Evolutionary conservation across 345 rosid genomes (phyloP).

Genomic region (Lumnitzera littorea): DNA sequence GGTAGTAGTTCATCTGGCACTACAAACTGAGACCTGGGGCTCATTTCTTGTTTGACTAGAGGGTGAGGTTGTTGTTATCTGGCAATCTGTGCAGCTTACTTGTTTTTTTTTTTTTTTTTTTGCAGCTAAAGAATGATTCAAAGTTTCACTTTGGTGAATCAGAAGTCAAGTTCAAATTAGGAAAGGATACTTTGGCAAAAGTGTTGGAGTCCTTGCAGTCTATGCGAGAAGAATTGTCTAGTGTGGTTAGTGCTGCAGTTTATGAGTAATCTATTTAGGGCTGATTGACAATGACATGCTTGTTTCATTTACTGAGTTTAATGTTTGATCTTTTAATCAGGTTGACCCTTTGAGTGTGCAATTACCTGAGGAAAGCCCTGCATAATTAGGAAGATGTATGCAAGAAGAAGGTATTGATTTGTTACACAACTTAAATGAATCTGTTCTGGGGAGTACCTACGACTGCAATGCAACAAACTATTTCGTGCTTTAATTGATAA

Average conservation of each 20-base stretch:
- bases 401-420: not conserved
- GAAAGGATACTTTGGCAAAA: conserved; percentile 34
- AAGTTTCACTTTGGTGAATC: conserved; percentile 28
- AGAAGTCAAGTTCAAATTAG: conserved; percentile 40
- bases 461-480: no score
- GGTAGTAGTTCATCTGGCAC: not conserved
- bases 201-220: conserved; percentile 35
- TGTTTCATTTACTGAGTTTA: not conserved
- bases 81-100: not conserved
- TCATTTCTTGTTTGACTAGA: not conserved
- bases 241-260: conserved; percentile 21
- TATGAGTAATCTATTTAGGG: not conserved
- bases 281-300: not conserved
- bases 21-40: no score
- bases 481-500: no score
- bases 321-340: conserved; percentile 5
- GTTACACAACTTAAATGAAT: no score
- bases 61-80: not conserved
- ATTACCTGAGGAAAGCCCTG: not conserved
- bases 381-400: not conserved
- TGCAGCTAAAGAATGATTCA: conserved; percentile 47
- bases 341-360: not conserved
- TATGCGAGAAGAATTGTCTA: conserved; percentile 41
- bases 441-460: no score
- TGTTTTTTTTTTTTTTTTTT: not conserved